Conservation (phyloP, 208 protist genomes). For the Trypanosoma boissoni region DNA sequence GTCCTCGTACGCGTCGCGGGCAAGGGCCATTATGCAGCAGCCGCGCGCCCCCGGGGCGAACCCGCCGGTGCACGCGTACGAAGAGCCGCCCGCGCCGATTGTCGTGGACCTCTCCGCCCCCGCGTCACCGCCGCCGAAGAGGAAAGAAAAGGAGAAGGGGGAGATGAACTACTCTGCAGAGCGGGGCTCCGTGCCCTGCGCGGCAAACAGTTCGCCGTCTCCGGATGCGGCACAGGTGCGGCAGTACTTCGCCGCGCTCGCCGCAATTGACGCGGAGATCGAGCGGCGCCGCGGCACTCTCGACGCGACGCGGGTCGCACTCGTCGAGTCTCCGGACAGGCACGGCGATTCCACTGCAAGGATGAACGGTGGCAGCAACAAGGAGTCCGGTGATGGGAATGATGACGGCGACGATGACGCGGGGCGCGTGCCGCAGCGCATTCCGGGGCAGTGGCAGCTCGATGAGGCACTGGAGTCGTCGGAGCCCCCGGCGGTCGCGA, state of each 20-base stretch:
- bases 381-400: background rate
- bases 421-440: background rate
- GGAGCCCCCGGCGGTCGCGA: conserved; percentile 9
- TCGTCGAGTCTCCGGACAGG: background rate
- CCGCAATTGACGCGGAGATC: conserved; percentile 17
- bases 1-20: background rate
- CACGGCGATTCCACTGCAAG: background rate
- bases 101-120: background rate
- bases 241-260: conserved; percentile 21
- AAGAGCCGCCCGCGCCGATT: too few species aligned
- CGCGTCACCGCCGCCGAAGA: too few species aligned
- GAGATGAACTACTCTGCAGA: background rate
- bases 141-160: background rate
- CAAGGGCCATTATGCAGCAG: background rate
- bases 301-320: conserved; percentile 1
- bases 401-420: background rate
- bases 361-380: background rate
- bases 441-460: background rate
- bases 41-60: background rate
- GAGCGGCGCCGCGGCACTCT: conserved; percentile 8
- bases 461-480: conserved; percentile 9
- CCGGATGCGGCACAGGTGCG: background rate
- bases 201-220: background rate
- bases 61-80: too few species aligned
- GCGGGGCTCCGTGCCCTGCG: background rate